Evolutionary conservation across 345 rosid genomes (phyloP).

Genomic region (Lepidium africanum): DNA sequence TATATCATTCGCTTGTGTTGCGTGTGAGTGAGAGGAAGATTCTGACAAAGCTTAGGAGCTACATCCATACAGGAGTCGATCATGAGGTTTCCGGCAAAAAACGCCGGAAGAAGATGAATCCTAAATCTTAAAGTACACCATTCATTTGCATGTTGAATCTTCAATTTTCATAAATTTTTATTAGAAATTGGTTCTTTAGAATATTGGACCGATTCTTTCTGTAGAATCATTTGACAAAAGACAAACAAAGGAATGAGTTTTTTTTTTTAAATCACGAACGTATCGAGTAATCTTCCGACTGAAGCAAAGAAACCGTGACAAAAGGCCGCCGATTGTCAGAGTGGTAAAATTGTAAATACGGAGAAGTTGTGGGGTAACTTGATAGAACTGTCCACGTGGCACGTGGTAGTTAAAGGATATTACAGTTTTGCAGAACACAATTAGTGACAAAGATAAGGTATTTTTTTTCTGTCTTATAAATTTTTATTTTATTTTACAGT

Average conservation of each 20-base stretch:
- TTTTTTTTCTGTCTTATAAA: neutral
- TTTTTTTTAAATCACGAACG: neutral
- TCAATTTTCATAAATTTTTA: neutral
- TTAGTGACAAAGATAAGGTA: neutral
- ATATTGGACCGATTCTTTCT: neutral
- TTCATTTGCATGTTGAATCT: neutral
- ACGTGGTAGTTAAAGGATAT: conserved; percentile 8
- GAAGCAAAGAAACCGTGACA: conserved; percentile 29
- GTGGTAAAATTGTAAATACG: conserved; percentile 13
- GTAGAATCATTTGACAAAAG: neutral
- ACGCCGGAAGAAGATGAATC: conserved; percentile 20
- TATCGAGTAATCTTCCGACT: conserved; percentile 15
- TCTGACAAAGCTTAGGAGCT: conserved; percentile 53
- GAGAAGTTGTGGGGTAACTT: neutral
- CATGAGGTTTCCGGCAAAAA: neutral
- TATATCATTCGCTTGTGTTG: conserved; percentile 50
- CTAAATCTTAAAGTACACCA: neutral
- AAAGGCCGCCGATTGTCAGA: conserved; percentile 27
- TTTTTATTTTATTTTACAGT: neutral
- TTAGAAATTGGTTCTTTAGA: too few species aligned
- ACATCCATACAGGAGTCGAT: conserved; percentile 6
- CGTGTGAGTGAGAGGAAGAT: conserved; percentile 71
- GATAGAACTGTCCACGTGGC: conserved; percentile 14
- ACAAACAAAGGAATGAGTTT: neutral
- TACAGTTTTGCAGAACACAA: conserved; percentile 2